These are phyloP conservation scores for Chionographis japonica DNA, from an alignment of 106 monocot genomes.

Conservation along the genomic window DNA sequence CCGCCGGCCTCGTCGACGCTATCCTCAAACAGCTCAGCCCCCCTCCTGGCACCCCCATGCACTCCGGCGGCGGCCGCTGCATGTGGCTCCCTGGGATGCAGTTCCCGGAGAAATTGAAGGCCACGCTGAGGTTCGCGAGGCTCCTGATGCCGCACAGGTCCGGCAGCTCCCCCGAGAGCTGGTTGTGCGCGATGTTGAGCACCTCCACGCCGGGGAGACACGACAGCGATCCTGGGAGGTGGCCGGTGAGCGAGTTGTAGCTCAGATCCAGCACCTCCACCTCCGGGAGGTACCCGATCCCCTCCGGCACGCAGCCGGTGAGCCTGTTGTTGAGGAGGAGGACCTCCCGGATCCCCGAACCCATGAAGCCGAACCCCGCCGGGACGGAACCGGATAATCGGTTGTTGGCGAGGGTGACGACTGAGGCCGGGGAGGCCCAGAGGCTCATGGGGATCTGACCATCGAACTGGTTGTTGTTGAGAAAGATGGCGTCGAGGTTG, in stretches of 20 bases:
- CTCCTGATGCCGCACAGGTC: slow-evolving; percentile 64
- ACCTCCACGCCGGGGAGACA: slow-evolving; percentile 66
- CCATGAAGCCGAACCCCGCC: slow-evolving; percentile 5
- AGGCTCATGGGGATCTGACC: slow-evolving; percentile 47
- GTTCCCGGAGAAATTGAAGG: slow-evolving; percentile 19
- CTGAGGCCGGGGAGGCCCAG: slow-evolving; percentile 63
- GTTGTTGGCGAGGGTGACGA: slow-evolving; percentile 63
- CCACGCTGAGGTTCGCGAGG: slow-evolving; percentile 58
- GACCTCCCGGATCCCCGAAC: slow-evolving; percentile 41
- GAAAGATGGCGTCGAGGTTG: slow-evolving; percentile 9
- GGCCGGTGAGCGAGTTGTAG: slow-evolving; percentile 70
- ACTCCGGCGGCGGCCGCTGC: too few relatives aligned
- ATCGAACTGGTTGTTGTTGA: slow-evolving; percentile 41
- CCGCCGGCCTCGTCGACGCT: too few relatives aligned
- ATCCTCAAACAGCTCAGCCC: too few relatives aligned
- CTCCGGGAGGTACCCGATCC: slow-evolving; percentile 39
- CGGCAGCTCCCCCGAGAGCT: slow-evolving; percentile 60
- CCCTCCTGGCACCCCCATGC: too few relatives aligned
- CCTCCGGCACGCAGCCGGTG: slow-evolving; percentile 81
- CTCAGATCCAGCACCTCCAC: slow-evolving; percentile 80
- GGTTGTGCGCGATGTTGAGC: slow-evolving; percentile 80
- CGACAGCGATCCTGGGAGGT: slow-evolving; percentile 58
- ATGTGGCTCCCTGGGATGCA: too few relatives aligned
- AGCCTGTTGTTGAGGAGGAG: slow-evolving; percentile 79
- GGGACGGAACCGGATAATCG: slow-evolving; percentile 64